A percentile compares a stretch with the other conserved stretches of the same genome.
These are phyloP conservation scores for Leccinum fibrillosum DNA, from an alignment of 768 basidiomycete species.

Conservation along the genomic window DNA sequence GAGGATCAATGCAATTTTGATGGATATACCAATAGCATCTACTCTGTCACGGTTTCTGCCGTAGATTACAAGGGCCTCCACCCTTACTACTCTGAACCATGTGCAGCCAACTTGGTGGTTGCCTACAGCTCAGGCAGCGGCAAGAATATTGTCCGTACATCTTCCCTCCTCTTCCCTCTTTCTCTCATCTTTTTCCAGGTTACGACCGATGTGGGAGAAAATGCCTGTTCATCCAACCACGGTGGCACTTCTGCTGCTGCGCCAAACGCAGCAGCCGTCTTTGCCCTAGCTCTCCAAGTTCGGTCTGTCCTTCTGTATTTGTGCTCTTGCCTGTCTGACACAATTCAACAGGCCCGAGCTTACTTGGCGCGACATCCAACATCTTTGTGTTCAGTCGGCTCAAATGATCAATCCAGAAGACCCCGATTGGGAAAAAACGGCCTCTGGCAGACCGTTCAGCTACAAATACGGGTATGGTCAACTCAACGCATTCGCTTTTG, in stretches of 20 bases:
- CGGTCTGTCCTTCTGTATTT: constrained; percentile 47
- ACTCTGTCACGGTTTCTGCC: constrained; percentile 93
- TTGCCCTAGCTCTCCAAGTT: constrained; percentile 84
- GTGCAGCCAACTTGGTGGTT: constrained; percentile 95
- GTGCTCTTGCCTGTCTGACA: constrained; percentile 10
- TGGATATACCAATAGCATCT: constrained; percentile 98
- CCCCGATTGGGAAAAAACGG: constrained; percentile 89
- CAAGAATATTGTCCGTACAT: constrained; percentile 76
- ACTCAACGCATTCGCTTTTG: constrained; percentile 78
- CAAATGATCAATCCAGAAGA: constrained; percentile 81
- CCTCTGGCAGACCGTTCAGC: constrained; percentile 48
- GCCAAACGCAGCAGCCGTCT: constrained; percentile 92
- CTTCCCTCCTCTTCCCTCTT: constrained; percentile 1
- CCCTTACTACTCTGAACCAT: constrained; percentile 97
- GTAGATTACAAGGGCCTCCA: constrained; percentile 91
- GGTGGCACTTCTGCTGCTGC: constrained; percentile 98
- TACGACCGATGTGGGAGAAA: constrained; percentile 89
- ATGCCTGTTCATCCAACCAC: constrained; percentile 76
- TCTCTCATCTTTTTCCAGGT: constrained; percentile 50
- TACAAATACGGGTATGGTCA: constrained; percentile 98
- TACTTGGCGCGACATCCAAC: constrained; percentile 94
- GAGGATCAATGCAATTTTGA: constrained; percentile 99
- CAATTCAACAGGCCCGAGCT: constrained; percentile 70
- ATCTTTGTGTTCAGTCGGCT: constrained; percentile 78
- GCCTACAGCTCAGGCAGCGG: constrained; percentile 95